Base-by-base conservation (phyloP, 768 basidiomycete genomes). In the Rhizopogon salebrosus region DNA sequence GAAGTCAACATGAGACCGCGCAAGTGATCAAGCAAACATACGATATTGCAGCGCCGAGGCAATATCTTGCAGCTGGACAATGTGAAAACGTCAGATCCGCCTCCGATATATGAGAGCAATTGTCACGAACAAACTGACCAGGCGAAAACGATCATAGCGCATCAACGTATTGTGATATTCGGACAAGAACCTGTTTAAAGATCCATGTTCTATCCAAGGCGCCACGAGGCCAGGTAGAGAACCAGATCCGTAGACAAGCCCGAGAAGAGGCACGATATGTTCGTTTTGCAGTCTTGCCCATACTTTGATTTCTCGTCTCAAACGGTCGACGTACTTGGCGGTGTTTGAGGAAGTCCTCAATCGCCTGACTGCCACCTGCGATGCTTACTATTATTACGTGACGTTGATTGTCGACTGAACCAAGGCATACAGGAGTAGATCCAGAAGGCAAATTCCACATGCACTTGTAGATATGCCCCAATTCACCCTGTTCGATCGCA, bases 151-250 rank as follows among this genome's bases (percentile, higher is more conserved):
- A 45, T 77, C 70, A 27, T 64, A 55, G 39, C 68, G 63, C 6
- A 64, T 65, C 29, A 75, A 52, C 20, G 70, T 65, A 45, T 73
- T 70, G 8, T 71, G 73, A 54, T 54, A 64, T 20, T 60, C 57
- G 42, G 67, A 68, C 59, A 75, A 61, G 51, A 72, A 71, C 50
- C 68, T 68, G 34, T 62, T 70, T 6, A 72, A 62, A 52, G 62
- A 72, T n/a, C 74, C 73, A 41, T 72, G 62, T 34, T 72, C 65
- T 48, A 70, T 57, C 73, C 74, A 75, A 16, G 74, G 74, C 45
- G 72, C 73, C 1, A 75, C 73, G 67, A 75, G 68, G 8, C 68
- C 64, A 27, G 42, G 41, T 24, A 52, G 71, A 20, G 62, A 65
- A 14, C 72, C 72, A 53, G 72, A 72, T 43, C 67, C 70, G 14